Base-by-base conservation (phyloP, 1,284 basidiomycete species). In the Fomitopsis pinicola region DNA sequence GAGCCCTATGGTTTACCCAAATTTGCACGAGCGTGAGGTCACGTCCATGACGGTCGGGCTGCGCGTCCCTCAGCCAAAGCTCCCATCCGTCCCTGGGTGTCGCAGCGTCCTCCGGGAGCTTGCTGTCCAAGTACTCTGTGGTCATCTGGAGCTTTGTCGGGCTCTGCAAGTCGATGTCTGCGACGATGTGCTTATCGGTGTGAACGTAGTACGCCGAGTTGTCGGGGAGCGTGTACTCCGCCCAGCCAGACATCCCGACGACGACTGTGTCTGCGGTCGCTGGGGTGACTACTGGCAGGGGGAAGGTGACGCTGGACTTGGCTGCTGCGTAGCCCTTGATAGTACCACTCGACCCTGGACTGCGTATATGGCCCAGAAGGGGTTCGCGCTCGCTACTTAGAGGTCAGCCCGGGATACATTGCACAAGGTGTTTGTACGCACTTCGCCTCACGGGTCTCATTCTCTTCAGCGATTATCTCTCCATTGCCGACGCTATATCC, bases 151-250 rank as follows among this genome's bases (percentile, higher is more conserved):
- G 75, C 59, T 77, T 77, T 48, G 75, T 76, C 55, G 80, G 65
- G 55, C 76, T 77, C 42, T 85, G 80, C 55, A 92, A 71, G 65
- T 90, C 83, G 55, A 86, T 74, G 68, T 92, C 89, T 15, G 88
- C 88, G 22, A 83, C 83, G 57, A 86, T 77, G 44, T 78, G 82
- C 50, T 79, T 73, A 7, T 78, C 81, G 3, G 81, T 79, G 65
- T 91, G 86, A 44, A 82, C 80, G 67, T 85, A 92, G 73, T 92
- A 92, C 42, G 80, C 75, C 4, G 81, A 75, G 19, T 82, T 82
- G 67, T 91, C 87, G 0, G 90, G 89, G 12, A 92, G 81, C 9
- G 80, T 76, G 69, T 88, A 84, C 68, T 87, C 86, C 48, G 81
- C 77, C 89, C 90, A 92, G 8, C 83, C 83, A 12, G 78, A 73